Percentiles rank a stretch among this genome's conserved stretches.
phyloP scores from a whole-genome alignment of 2,329 filamentous ascomycete genomes.

The Dactylellina leptospora region DNA sequence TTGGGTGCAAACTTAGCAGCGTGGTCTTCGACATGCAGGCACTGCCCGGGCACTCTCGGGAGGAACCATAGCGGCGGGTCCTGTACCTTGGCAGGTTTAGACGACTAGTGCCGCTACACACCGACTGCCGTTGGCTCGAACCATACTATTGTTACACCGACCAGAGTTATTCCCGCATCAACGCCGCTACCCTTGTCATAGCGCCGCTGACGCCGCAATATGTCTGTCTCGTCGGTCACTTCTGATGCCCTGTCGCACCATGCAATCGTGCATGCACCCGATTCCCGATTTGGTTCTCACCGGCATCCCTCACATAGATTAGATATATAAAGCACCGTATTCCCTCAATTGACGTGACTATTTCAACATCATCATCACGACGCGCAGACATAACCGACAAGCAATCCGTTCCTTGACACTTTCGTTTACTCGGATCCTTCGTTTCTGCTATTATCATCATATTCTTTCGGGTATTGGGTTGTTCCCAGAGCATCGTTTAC shows the following conservation, averaged over 20 bases:
- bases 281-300: background rate
- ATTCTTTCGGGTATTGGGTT: too few species aligned
- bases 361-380: conserved; percentile 4
- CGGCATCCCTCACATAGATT: background rate
- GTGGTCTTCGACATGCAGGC: conserved; percentile 34
- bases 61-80: conserved; percentile 24
- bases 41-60: conserved; percentile 29
- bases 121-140: too few species aligned
- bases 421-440: conserved; percentile 9
- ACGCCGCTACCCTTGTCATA: conserved; percentile 36
- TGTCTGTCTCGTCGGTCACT: conserved; percentile 29
- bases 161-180: conserved; percentile 33
- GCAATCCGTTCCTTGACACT: conserved; percentile 24
- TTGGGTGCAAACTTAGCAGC: conserved; percentile 9
- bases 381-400: conserved; percentile 14
- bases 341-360: conserved; percentile 21
- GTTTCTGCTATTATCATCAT: too few species aligned
- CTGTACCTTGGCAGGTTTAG: conserved; percentile 44
- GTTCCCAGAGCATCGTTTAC: too few species aligned
- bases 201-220: conserved; percentile 53
- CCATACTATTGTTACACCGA: conserved; percentile 36
- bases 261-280: conserved; percentile 24
- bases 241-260: conserved; percentile 15
- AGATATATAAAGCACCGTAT: conserved; percentile 26
- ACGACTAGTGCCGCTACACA: too few species aligned